phyloP scores from a whole-genome alignment of 768 basidiomycete species.

The Fomitopsis serialis region DNA sequence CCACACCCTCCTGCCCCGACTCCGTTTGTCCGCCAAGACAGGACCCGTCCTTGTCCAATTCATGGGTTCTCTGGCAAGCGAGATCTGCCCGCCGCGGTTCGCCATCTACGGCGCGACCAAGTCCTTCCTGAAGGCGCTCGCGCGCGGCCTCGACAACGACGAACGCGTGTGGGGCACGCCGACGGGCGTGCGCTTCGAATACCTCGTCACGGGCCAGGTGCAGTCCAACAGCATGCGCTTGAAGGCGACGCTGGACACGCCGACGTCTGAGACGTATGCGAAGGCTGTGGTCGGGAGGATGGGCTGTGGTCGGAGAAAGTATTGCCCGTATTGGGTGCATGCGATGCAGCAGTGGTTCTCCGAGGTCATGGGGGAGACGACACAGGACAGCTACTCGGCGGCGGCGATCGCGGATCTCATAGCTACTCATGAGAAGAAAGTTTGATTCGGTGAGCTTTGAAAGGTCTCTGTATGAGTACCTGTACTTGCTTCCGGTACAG shows the following conservation, averaged over 20 bases:
- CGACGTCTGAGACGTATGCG: slow-evolving; percentile 15
- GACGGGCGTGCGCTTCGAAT: slow-evolving; percentile 16
- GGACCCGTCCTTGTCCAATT: slow-evolving; percentile 21
- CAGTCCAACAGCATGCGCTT: slow-evolving; percentile 9
- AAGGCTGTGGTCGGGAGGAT: slow-evolving; percentile 12
- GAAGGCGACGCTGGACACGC: slow-evolving; percentile 5
- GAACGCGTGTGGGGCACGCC: slow-evolving; percentile 15
- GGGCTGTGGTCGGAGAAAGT: slow-evolving; percentile 16
- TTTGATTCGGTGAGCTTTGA: not conserved
- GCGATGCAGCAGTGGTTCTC: slow-evolving; percentile 10
- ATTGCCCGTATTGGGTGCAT: slow-evolving; percentile 18
- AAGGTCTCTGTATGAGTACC: too few relatives aligned
- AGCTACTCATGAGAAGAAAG: slow-evolving; percentile 1
- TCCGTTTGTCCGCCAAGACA: slow-evolving; percentile 13
- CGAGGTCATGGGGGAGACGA: slow-evolving; percentile 6
- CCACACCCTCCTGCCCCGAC: slow-evolving; percentile 21
- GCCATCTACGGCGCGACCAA: slow-evolving; percentile 19
- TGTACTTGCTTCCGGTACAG: too few relatives aligned
- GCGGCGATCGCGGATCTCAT: slow-evolving; percentile 8
- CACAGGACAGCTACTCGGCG: slow-evolving; percentile 7
- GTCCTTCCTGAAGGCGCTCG: slow-evolving; percentile 18
- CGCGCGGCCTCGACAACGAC: slow-evolving; percentile 18
- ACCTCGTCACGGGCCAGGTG: slow-evolving; percentile 19
- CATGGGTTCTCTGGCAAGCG: slow-evolving; percentile 18
- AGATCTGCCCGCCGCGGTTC: slow-evolving; percentile 17